These are phyloP conservation scores for Buddleja alternifolia DNA, from an alignment of 257 asterid species.

Conservation along the genomic window DNA sequence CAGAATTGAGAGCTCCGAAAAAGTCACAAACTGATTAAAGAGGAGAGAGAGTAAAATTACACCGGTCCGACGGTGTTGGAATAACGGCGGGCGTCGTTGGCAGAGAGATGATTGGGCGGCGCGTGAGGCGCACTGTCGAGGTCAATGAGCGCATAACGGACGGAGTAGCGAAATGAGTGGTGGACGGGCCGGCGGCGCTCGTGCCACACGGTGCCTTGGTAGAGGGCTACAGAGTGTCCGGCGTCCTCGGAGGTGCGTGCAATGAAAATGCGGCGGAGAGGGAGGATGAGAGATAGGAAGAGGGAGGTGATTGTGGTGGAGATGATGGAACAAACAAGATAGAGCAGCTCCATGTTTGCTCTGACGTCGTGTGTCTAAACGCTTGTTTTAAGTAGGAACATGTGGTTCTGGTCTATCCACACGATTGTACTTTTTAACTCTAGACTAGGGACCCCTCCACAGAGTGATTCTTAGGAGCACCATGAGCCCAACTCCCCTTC, in stretches of 20 bases:
- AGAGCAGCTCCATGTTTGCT: conserved; percentile 62
- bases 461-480: too few species aligned
- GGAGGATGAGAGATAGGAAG: conserved; percentile 58
- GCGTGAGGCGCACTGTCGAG: conserved; percentile 54
- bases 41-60: conserved; percentile 42
- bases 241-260: conserved; percentile 11
- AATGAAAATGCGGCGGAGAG: conserved; percentile 43
- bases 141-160: conserved; percentile 83
- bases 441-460: too few species aligned
- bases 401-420: too few species aligned
- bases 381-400: too few species aligned
- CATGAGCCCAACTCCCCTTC: too few species aligned
- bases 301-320: conserved; percentile 57
- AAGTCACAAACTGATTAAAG: not conserved
- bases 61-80: conserved; percentile 76
- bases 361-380: not conserved
- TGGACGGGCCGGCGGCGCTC: conserved; percentile 90
- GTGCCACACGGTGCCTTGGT: conserved; percentile 92
- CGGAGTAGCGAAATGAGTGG: conserved; percentile 81
- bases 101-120: conserved; percentile 68
- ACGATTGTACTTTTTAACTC: too few species aligned
- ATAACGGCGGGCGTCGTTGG: conserved; percentile 62
- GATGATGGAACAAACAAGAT: conserved; percentile 63
- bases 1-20: conserved; percentile 10
- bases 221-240: conserved; percentile 40